These are phyloP conservation scores for Pseudomicrostroma phylloplanum DNA, from an alignment of 1,284 basidiomycete genomes.

Conservation along the genomic window DNA sequence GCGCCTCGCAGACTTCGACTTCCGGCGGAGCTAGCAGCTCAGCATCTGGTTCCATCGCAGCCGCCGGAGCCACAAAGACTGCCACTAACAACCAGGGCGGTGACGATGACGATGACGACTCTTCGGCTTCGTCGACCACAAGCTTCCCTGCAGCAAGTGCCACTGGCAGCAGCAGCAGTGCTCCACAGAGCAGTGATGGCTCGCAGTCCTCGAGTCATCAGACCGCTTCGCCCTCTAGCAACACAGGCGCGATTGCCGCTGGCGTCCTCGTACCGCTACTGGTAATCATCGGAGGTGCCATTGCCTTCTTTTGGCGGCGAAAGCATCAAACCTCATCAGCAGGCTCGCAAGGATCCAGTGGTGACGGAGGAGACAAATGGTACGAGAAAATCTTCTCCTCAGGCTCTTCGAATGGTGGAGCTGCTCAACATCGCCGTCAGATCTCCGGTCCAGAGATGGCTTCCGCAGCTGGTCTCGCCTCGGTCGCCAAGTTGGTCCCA, in stretches of 20 bases:
- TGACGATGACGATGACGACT: neutral
- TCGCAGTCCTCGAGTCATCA: too few species aligned
- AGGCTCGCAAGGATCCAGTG: neutral
- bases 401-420: neutral
- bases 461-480: neutral
- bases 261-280: neutral
- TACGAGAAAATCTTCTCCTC: neutral
- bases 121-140: neutral
- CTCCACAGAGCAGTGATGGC: neutral
- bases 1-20: neutral
- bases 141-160: neutral
- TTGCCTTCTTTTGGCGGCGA: neutral
- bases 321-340: neutral
- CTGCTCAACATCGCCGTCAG: neutral
- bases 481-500: neutral
- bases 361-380: neutral
- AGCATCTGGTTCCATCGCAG: neutral
- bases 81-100: neutral
- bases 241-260: slow-evolving; percentile 1
- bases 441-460: slow-evolving; percentile 2
- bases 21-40: neutral
- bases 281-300: neutral
- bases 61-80: neutral
- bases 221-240: neutral
- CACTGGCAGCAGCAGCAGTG: neutral